Evolutionary conservation across 2,329 filamentous ascomycete genomes (phyloP), one percentile per base, ranked within the genome.

Genomic region (Huntiella decipiens): DNA sequence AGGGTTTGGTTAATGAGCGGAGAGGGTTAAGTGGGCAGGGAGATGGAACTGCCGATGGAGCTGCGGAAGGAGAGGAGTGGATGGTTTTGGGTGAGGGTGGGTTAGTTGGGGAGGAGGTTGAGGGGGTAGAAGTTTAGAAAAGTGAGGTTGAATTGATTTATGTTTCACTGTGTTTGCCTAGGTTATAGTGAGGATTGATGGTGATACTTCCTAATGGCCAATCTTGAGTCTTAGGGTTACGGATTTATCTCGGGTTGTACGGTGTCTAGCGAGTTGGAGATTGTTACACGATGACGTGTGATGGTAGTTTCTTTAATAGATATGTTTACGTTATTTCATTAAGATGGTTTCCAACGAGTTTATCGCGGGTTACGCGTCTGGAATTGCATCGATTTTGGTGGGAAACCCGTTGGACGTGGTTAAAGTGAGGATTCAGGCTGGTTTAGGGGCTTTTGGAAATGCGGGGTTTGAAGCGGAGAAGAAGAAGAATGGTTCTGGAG

Each of bases 281-380:
- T 8, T 28, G 22, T 28, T 28, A 28, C 22, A 28, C 22, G 22
- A 28, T 28, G 7, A 28, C 22, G 22, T 28, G 1, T 28, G 2
- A 8, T 28, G 22, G 8, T 28, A 8, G 22, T 35, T 32, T 43
- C 6, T 33, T 8, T 43, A n/a, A n/a, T 32, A 10, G 22, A 8
- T 35, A 28, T 15, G 22, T 43, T 43, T 31, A 16, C n/a, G 16
- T 11, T 10, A 16, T 41, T 41, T 8, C 8, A 28, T 13, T 11
- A 22, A 11, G 19, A 41, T 31, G 22, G 8, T 91, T 82, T 83
- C 82, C 43, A 75, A 84, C 54, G 87, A 94, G 59, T 95, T 95
- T 61, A 93, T 83, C 82, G 83, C 87, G 48, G 86, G 87, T 56
- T 95, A 94, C 61, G 64, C 91, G 51, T 88, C 82, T 57, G 88